Evolutionary conservation across 495 filamentous ascomycete species (phyloP), one percentile per base, ranked within the genome.

Genomic region (Acidiella bohemica): DNA sequence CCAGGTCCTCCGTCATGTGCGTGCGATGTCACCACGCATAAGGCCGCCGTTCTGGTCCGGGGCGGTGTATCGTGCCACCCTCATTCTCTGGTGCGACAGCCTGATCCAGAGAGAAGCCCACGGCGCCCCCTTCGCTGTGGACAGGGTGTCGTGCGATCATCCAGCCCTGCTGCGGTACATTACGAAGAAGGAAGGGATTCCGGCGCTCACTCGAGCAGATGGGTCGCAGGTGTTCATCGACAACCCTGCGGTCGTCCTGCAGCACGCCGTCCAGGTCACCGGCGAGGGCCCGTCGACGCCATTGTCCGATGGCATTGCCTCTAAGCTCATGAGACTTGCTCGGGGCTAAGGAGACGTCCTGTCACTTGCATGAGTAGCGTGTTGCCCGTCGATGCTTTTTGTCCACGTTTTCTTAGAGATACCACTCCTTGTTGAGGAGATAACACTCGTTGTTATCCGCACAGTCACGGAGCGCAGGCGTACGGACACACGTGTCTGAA

Each of bases 1-100:
- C 1, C 75, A 78, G 54, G 65, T 76, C 1, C 54, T 70, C 29
- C 62, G 70, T 4, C 60, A 73, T 1, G 41, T 78, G 22, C 55
- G 64, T 3, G 42, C 44, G 6, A 62, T 64, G 58, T 53, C 58
- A 1, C 42, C 49, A 13, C 51, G 54, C 17, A 54, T 62, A 13
- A 58, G 61, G 13, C 59, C 61, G 16, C 58, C 58, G 5, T 64
- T 59, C 59, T 64, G 61, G 61, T 45, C 59, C 12, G 61, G 43
- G 18, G 59, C 61, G 2, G 53, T 62, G 19, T 64, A 64, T 36
- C 61, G 61, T 3, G 61, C 43, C 5, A 50, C 48, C 4, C 45
- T 64, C 1, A 53, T 61, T 28, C 50, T 64, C 10, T 62, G 61
- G 59, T 50, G 54, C 7, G 58, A 64, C 18, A 52, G 52, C 22